These are phyloP conservation scores for Trypanosoma caninum DNA, from an alignment of 208 protist species.

Conservation along the genomic window DNA sequence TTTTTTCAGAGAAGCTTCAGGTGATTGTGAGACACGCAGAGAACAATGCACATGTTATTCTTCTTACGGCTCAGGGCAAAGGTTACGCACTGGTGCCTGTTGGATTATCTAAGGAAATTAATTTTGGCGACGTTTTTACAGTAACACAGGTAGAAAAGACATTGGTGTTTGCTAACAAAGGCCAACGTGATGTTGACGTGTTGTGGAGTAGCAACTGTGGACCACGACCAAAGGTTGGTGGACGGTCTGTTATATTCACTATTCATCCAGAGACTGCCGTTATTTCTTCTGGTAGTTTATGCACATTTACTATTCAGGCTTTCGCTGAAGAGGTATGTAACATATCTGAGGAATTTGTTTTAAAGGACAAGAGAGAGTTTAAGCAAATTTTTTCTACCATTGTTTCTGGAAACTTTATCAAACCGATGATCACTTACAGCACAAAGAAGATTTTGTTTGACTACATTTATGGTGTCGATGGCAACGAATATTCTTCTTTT, in stretches of 20 bases:
- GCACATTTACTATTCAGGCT: constrained; percentile 69
- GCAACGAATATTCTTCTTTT: constrained; percentile 1
- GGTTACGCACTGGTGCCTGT: constrained; percentile 88
- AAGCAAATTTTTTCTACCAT: constrained; percentile 72
- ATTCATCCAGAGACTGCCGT: constrained; percentile 72
- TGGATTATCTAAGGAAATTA: constrained; percentile 37
- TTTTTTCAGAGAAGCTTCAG: constrained; percentile 77
- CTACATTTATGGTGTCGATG: constrained; percentile 59
- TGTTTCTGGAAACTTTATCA: constrained; percentile 80
- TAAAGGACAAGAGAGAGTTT: constrained; percentile 79
- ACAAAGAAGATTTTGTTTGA: constrained; percentile 73
- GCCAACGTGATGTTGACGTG: constrained; percentile 83
- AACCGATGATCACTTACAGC: constrained; percentile 82
- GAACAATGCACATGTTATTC: constrained; percentile 36
- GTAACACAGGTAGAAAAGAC: constrained; percentile 36
- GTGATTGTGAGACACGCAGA: constrained; percentile 54
- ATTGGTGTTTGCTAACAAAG: constrained; percentile 88
- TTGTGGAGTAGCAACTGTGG: constrained; percentile 83
- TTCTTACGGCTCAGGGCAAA: constrained; percentile 75
- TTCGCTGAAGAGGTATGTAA: constrained; percentile 37
- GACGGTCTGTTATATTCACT: constrained; percentile 66
- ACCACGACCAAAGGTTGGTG: constrained; percentile 61
- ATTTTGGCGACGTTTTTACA: constrained; percentile 93
- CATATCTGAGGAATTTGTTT: constrained; percentile 75
- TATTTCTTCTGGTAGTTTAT: constrained; percentile 51